A percentile compares a stretch with the other conserved stretches of the same genome.
These are phyloP conservation scores for grape (Vitis vinifera) DNA, from an alignment of 164 flowering plant species.

Conservation along the genomic window ASM3070453v1 NC_081822.1:10357501-10358000, in stretches of 20 bases:
- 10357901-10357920: slow-evolving; percentile 29
- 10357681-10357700: too few relatives aligned
- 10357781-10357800: slow-evolving; percentile 18
- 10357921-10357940: slow-evolving; percentile 70
- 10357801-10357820: slow-evolving; percentile 15
- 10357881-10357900: slow-evolving; percentile 44
- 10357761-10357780: slow-evolving; percentile 16
- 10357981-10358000: slow-evolving; percentile 40
- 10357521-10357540: too few relatives aligned
- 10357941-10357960: slow-evolving; percentile 49
- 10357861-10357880: slow-evolving; percentile 30
- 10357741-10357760: neutral
- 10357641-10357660: too few relatives aligned
- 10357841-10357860: slow-evolving; percentile 14
- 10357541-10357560: too few relatives aligned
- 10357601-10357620: too few relatives aligned
- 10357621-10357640: too few relatives aligned
- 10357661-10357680: too few relatives aligned
- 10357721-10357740: too few relatives aligned
- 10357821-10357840: slow-evolving; percentile 6
- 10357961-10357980: slow-evolving; percentile 42
- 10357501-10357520: too few relatives aligned
- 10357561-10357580: too few relatives aligned
- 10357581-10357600: too few relatives aligned
- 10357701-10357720: too few relatives aligned